Percentiles rank a stretch among this genome's conserved stretches.
phyloP scores from a whole-genome alignment of 2,329 filamentous ascomycete species.

The Macroventuria anomochaeta region DNA sequence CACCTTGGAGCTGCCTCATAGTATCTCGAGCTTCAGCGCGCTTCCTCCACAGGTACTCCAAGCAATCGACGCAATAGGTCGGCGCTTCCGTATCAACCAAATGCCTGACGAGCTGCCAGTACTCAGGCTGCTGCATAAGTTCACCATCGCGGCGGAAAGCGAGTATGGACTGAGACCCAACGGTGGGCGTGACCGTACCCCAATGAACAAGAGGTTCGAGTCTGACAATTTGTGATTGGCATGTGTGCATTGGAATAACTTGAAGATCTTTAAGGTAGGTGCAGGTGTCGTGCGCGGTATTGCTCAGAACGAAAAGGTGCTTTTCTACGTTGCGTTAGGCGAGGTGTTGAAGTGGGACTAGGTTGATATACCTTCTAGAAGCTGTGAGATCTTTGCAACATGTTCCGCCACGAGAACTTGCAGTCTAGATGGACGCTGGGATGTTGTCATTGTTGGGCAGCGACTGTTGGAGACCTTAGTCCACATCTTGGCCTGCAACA shows the following conservation, averaged over 20 bases:
- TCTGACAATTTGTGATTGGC: background rate
- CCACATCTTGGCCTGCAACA: constrained; percentile 8
- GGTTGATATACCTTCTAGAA: background rate
- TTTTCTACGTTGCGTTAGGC: background rate
- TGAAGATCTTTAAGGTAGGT: background rate
- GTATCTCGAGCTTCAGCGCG: background rate
- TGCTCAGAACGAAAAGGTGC: background rate
- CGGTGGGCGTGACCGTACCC: constrained; percentile 3
- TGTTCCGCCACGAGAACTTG: background rate
- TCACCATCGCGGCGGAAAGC: constrained; percentile 4
- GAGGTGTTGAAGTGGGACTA: background rate
- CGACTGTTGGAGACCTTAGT: background rate
- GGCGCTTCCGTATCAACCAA: background rate
- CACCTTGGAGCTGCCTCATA: background rate
- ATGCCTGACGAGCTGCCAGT: background rate
- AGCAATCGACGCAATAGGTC: constrained; percentile 6
- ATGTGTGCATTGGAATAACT: background rate
- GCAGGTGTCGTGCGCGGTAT: background rate
- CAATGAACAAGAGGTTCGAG: constrained; percentile 13
- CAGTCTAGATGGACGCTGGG: background rate
- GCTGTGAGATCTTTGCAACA: background rate
- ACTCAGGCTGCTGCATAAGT: constrained; percentile 1
- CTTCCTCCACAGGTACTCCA: constrained; percentile 7
- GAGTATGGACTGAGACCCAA: background rate
- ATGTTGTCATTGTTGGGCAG: background rate